Evolutionary conservation across 345 rosid species (phyloP).

Genomic region (Passiflora organensis): DNA sequence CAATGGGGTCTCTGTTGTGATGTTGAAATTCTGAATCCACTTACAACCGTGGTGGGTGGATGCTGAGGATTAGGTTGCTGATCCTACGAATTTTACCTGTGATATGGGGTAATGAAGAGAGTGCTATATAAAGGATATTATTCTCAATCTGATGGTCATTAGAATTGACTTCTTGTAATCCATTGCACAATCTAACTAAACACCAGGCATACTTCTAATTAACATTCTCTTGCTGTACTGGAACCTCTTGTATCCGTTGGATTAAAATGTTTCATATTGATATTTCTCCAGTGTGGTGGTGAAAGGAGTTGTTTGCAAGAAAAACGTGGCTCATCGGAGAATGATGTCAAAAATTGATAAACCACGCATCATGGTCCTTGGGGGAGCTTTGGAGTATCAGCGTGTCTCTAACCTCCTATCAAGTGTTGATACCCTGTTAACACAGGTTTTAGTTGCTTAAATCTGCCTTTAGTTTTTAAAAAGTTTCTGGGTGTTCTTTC

Average conservation of each 20-base stretch:
- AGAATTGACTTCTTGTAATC: too few relatives aligned
- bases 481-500: not conserved
- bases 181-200: too few relatives aligned
- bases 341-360: slow-evolving; percentile 64
- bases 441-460: slow-evolving; percentile 19
- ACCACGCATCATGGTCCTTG: slow-evolving; percentile 14
- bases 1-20: too few relatives aligned
- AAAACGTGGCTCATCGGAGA: slow-evolving; percentile 91
- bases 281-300: slow-evolving; percentile 59
- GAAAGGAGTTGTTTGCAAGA: slow-evolving; percentile 96
- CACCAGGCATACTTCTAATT: too few relatives aligned
- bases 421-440: slow-evolving; percentile 22
- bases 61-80: too few relatives aligned
- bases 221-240: slow-evolving; percentile 6
- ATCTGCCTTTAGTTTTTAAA: not conserved
- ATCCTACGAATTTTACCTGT: too few relatives aligned
- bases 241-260: not conserved
- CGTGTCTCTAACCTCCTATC: slow-evolving; percentile 24
- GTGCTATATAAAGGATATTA: too few relatives aligned
- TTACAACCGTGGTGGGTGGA: too few relatives aligned
- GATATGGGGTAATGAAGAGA: too few relatives aligned
- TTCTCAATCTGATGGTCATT: too few relatives aligned
- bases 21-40: too few relatives aligned
- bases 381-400: slow-evolving; percentile 19
- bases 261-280: slow-evolving; percentile 15